A percentile compares a stretch with the other conserved stretches of the same genome.
Conservation (phyloP, 2,329 filamentous ascomycete species). For the Triangularia verruculosa region DNA sequence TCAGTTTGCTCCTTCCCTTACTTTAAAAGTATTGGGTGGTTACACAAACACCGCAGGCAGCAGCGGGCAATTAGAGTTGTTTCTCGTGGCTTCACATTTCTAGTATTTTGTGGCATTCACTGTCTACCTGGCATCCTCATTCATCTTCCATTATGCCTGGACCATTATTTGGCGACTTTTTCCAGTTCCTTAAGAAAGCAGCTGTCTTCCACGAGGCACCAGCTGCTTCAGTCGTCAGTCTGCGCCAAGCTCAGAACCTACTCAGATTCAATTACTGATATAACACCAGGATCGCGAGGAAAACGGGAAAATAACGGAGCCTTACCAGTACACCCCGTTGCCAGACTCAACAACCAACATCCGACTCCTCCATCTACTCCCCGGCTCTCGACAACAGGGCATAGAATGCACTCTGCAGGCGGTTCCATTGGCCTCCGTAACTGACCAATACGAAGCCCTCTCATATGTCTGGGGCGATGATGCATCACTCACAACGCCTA, state of each 20-base stretch:
- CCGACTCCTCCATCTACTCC: conserved; percentile 10
- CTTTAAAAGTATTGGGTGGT: neutral
- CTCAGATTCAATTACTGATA: neutral
- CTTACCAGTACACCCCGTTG: conserved; percentile 3
- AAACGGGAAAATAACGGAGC: neutral
- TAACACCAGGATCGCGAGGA: neutral
- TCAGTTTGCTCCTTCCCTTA: neutral
- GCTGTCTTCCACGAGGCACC: too few relatives aligned
- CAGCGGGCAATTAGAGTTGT: neutral
- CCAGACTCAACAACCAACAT: neutral
- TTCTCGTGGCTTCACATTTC: too few relatives aligned
- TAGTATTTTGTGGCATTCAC: neutral
- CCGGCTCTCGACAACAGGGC: neutral
- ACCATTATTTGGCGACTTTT: neutral
- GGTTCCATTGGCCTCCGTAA: neutral
- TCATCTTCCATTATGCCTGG: neutral
- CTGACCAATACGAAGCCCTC: conserved; percentile 8
- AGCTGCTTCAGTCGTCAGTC: neutral
- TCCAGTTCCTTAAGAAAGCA: neutral
- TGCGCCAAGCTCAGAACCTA: neutral
- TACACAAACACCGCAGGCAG: neutral
- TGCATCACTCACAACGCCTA: neutral
- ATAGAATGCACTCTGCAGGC: conserved; percentile 7
- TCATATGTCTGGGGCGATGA: conserved; percentile 16
- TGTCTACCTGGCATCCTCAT: neutral